Evolutionary conservation across 257 asterid genomes (phyloP).

Genomic region (Agastache rugosa): DNA sequence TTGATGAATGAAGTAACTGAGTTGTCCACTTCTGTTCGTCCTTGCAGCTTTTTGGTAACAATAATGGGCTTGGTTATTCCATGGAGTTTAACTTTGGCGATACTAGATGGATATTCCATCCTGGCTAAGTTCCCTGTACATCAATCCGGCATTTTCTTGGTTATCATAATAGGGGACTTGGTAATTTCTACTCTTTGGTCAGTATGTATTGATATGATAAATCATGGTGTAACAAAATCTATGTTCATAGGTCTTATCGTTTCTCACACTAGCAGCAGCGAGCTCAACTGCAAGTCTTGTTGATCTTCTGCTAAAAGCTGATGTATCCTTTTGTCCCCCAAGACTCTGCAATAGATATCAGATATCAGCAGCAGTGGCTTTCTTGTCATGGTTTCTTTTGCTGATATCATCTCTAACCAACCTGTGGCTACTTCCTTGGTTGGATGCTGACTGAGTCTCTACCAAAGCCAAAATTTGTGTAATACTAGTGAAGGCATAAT

Average conservation of each 20-base stretch:
- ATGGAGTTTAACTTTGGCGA: slow-evolving; percentile 78
- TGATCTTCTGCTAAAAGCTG: slow-evolving; percentile 64
- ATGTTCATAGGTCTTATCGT: slow-evolving; percentile 56
- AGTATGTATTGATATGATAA: not conserved
- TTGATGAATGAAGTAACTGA: slow-evolving; percentile 22
- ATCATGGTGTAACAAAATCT: slow-evolving; percentile 30
- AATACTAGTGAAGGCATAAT: not conserved
- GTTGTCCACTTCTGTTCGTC: not conserved
- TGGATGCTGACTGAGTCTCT: slow-evolving; percentile 40
- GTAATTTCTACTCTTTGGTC: slow-evolving; percentile 47
- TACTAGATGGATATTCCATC: slow-evolving; percentile 69
- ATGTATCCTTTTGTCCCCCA: slow-evolving; percentile 61
- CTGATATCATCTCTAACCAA: slow-evolving; percentile 63
- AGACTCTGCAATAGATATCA: slow-evolving; percentile 59
- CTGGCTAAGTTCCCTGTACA: slow-evolving; percentile 51
- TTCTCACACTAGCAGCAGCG: slow-evolving; percentile 73
- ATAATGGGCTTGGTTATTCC: slow-evolving; percentile 83
- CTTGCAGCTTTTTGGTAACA: slow-evolving; percentile 67
- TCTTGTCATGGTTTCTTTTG: slow-evolving; percentile 66
- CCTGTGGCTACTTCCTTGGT: slow-evolving; percentile 67
- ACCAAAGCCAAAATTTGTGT: slow-evolving; percentile 1
- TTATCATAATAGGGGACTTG: slow-evolving; percentile 72
- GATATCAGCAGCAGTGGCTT: slow-evolving; percentile 64
- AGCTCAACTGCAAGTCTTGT: slow-evolving; percentile 69
- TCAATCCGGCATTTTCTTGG: slow-evolving; percentile 58